These are phyloP conservation scores for Penicillium griseofulvum DNA, from an alignment of 2,329 filamentous ascomycete genomes.

Conservation along the genomic window DNA sequence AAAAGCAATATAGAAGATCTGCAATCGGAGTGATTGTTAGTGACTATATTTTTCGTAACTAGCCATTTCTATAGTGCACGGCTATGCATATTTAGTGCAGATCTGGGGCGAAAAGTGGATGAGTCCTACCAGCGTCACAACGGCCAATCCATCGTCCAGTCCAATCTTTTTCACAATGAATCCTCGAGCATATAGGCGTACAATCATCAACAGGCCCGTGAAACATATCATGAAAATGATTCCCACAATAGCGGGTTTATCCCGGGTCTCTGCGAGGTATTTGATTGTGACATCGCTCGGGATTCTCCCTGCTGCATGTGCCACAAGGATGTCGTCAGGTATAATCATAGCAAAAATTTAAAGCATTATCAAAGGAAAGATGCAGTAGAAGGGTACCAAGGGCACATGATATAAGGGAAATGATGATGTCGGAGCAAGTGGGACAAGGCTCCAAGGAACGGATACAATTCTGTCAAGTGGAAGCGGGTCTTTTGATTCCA, in stretches of 20 bases:
- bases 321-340: conserved; percentile 29
- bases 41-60: neutral
- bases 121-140: conserved; percentile 45
- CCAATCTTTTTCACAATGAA: conserved; percentile 45
- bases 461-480: conserved; percentile 4
- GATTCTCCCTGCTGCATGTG: conserved; percentile 28
- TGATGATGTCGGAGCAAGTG: neutral
- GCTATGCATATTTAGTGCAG: neutral
- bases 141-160: conserved; percentile 51
- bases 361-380: neutral
- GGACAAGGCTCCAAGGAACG: neutral
- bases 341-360: conserved; percentile 21
- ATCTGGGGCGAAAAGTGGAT: conserved; percentile 1
- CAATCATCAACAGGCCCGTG: conserved; percentile 33
- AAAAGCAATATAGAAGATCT: conserved; percentile 43
- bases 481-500: conserved; percentile 10
- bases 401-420: neutral
- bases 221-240: conserved; percentile 32
- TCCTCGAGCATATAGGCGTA: conserved; percentile 49
- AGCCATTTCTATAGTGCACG: neutral
- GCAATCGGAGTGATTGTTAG: neutral
- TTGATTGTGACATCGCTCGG: conserved; percentile 24
- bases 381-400: neutral
- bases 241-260: conserved; percentile 26
- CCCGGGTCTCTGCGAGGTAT: conserved; percentile 30